Conservation (phyloP, 805 yeast species). For the Candida sakaeoensis region DNA sequence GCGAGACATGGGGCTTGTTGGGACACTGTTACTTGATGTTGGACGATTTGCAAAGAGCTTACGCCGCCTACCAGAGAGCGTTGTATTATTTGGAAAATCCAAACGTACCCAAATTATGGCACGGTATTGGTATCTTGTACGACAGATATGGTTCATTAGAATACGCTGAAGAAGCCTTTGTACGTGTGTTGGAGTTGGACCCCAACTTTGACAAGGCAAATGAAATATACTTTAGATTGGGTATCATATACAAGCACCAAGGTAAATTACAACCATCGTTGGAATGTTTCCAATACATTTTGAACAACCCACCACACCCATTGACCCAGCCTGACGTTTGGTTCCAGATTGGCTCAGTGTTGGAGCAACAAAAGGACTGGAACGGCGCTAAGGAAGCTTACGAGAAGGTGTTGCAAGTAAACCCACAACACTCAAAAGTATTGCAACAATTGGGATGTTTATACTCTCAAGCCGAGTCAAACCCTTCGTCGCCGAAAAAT, state of each 20-base stretch:
- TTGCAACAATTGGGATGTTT: slow-evolving; percentile 94
- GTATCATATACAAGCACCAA: slow-evolving; percentile 95
- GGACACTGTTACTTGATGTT: slow-evolving; percentile 97
- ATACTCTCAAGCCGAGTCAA: slow-evolving; percentile 60
- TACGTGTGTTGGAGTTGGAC: slow-evolving; percentile 91
- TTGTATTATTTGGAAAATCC: slow-evolving; percentile 86
- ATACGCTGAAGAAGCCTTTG: slow-evolving; percentile 98
- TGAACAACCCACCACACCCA: slow-evolving; percentile 91
- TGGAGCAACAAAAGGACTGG: slow-evolving; percentile 91
- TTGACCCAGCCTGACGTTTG: slow-evolving; percentile 95
- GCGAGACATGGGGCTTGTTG: slow-evolving; percentile 95
- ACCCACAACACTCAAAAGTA: slow-evolving; percentile 94
- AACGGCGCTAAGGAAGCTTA: slow-evolving; percentile 92
- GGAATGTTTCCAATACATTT: slow-evolving; percentile 91
- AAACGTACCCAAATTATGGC: slow-evolving; percentile 96
- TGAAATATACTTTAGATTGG: slow-evolving; percentile 93
- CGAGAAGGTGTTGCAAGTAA: slow-evolving; percentile 83
- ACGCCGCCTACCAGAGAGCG: slow-evolving; percentile 95
- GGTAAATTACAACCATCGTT: slow-evolving; percentile 80
- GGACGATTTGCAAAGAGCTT: slow-evolving; percentile 93
- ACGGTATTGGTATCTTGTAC: slow-evolving; percentile 94
- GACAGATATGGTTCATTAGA: slow-evolving; percentile 95
- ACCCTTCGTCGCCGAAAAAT: slow-evolving; percentile 20
- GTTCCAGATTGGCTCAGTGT: slow-evolving; percentile 96
- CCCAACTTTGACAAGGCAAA: slow-evolving; percentile 94